Conservation (phyloP, 1,284 basidiomycete species). For the Sporisorium reilianum region DNA sequence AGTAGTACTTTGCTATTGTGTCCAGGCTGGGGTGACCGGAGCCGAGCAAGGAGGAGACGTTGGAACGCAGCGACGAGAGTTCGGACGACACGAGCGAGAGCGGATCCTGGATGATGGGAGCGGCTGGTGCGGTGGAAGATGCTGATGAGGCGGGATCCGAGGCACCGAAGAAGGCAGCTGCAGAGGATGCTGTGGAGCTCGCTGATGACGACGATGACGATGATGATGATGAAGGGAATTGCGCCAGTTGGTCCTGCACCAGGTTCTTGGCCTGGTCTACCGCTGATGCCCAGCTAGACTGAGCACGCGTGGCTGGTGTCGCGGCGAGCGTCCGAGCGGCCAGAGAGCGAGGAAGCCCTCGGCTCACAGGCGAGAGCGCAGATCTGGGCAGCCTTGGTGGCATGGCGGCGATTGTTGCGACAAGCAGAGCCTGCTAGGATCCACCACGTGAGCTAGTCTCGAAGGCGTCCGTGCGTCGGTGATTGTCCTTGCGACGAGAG, state of each 20-base stretch:
- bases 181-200: constrained; percentile 20
- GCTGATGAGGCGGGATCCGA: constrained; percentile 13
- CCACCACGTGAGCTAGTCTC: not conserved
- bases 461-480: not conserved
- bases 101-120: constrained; percentile 55
- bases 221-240: constrained; percentile 26
- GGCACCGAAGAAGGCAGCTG: constrained; percentile 44
- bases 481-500: not conserved
- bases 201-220: constrained; percentile 17
- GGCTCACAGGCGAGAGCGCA: constrained; percentile 13
- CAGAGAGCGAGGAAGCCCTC: constrained; percentile 7
- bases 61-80: constrained; percentile 80
- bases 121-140: constrained; percentile 4
- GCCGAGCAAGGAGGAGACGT: constrained; percentile 83
- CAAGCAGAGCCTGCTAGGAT: not conserved
- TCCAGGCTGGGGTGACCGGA: constrained; percentile 88
- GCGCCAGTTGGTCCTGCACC: constrained; percentile 40
- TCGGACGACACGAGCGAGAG: constrained; percentile 70
- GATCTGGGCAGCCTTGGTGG: constrained; percentile 23
- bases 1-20: constrained; percentile 92
- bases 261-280: constrained; percentile 49
- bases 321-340: constrained; percentile 7
- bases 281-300: constrained; percentile 47
- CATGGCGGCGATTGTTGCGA: constrained; percentile 14
- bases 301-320: constrained; percentile 15